Base-by-base conservation (phyloP, 352 stramenopile genomes). In the Elongisporangium senticosum region DNA sequence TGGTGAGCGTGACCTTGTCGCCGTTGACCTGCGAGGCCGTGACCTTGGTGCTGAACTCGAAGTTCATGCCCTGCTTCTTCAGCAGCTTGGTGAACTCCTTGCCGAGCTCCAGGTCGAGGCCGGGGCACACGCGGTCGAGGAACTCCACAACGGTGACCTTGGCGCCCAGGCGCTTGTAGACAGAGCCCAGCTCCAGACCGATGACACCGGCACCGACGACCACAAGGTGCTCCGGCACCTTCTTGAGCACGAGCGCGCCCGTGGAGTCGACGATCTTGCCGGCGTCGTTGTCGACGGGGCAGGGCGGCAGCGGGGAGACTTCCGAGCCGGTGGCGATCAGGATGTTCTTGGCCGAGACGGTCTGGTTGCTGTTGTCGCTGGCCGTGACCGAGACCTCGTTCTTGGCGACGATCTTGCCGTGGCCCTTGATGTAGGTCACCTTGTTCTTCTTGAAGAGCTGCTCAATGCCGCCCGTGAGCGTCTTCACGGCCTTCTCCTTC, bases 381-480 rank as follows among this genome's bases (percentile, higher is more conserved):
- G 98, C 77, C 20, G 83, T 71, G 14, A 99, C 97, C 0, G 76
- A 75, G 13, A 99, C 87, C 24, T 90, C 77, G 68, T 97, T 98
- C 61, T 97, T 82, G 21, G 85, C 87, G 22, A 87, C 79, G 56
- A 99, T 75, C 66, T 95, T 98, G 54, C 96, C 97, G 62, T 86
- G 91, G 28, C 97, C 97, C 78, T 99, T 98, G 69, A 99, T 93
- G 74, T 99, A 99, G 58, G 97, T 95, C 10, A 99, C 75, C 71
- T 98, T 98, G 84, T 99, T 97, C 80, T 99, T 99, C 75, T 99
- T 99, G 70, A 99, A 98, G 37, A 99, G 85, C 59, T 86, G 84
- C 68, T 99, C 97, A 64, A 99, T 99, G 47, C 97, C 97, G 49
- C 83, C 85, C 2, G 97, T 99, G 33, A 99, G 82, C 58, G 75